Conservation (phyloP, 2,329 filamentous ascomycete species). For the Trichoderma citrinoviride region DNA sequence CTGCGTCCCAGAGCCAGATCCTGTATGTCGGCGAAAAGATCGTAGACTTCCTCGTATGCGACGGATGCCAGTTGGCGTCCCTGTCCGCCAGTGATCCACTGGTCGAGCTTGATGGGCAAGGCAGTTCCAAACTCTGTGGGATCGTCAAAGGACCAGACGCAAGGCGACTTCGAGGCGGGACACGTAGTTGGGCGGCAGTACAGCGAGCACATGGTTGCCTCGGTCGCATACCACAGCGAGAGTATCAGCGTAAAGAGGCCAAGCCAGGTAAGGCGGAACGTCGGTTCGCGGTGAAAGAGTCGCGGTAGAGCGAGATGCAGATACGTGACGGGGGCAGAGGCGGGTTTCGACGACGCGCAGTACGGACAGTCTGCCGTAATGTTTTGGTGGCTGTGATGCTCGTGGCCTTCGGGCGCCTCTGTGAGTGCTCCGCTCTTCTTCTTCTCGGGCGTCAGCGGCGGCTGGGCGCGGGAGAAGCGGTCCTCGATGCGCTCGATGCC, state of each 20-base stretch:
- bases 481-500: slow-evolving; percentile 59
- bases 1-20: slow-evolving; percentile 48
- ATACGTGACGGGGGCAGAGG: slow-evolving; percentile 33
- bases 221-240: slow-evolving; percentile 53
- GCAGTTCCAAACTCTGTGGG: slow-evolving; percentile 59
- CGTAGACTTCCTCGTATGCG: slow-evolving; percentile 44
- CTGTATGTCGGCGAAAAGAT: slow-evolving; percentile 47
- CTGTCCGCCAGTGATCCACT: slow-evolving; percentile 56
- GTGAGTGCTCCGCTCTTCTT: background rate
- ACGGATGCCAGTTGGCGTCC: slow-evolving; percentile 42
- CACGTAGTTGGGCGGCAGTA: slow-evolving; percentile 57
- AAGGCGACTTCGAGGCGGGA: slow-evolving; percentile 39
- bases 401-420: slow-evolving; percentile 22
- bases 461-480: slow-evolving; percentile 45
- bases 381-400: slow-evolving; percentile 11
- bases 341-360: slow-evolving; percentile 23
- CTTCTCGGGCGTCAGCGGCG: slow-evolving; percentile 20
- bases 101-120: slow-evolving; percentile 60
- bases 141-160: slow-evolving; percentile 56
- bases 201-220: slow-evolving; percentile 50
- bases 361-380: slow-evolving; percentile 20
- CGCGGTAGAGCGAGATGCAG: slow-evolving; percentile 46
- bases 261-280: slow-evolving; percentile 48
- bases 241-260: slow-evolving; percentile 46
- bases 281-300: slow-evolving; percentile 45